Conservation (phyloP, 2,329 filamentous ascomycete species). For the Fusarium agapanthi region DNA sequence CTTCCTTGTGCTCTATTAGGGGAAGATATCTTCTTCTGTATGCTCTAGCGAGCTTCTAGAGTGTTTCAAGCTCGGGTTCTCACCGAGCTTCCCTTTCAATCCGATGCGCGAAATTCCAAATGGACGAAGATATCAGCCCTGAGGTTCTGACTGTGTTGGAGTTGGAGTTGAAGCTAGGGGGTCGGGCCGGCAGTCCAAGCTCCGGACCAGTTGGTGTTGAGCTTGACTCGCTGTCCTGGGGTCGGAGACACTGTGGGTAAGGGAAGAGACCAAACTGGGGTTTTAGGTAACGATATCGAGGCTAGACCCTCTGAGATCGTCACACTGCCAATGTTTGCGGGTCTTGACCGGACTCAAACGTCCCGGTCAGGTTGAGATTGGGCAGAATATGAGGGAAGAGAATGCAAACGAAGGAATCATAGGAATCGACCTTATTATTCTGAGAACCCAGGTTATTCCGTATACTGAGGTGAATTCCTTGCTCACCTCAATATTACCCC, state of each 20-base stretch:
- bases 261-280: slow-evolving; percentile 18
- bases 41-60: slow-evolving; percentile 30
- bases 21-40: background rate
- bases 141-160: background rate
- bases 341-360: slow-evolving; percentile 5
- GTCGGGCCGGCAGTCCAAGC: slow-evolving; percentile 37
- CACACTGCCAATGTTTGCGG: slow-evolving; percentile 17
- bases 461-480: background rate
- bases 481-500: slow-evolving; percentile 2
- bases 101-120: background rate
- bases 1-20: slow-evolving; percentile 8
- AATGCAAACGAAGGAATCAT: background rate
- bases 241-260: slow-evolving; percentile 19
- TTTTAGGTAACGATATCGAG: slow-evolving; percentile 32
- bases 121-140: background rate
- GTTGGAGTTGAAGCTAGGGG: slow-evolving; percentile 1
- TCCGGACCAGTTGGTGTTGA: slow-evolving; percentile 17
- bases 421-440: background rate
- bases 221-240: background rate
- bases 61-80: slow-evolving; percentile 25
- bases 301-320: slow-evolving; percentile 19
- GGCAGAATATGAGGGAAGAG: background rate
- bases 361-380: slow-evolving; percentile 31
- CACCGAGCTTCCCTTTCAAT: slow-evolving; percentile 14
- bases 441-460: background rate